Conservation (phyloP, 345 rosid genomes). For the Psidium friedrichsthalianum region DNA sequence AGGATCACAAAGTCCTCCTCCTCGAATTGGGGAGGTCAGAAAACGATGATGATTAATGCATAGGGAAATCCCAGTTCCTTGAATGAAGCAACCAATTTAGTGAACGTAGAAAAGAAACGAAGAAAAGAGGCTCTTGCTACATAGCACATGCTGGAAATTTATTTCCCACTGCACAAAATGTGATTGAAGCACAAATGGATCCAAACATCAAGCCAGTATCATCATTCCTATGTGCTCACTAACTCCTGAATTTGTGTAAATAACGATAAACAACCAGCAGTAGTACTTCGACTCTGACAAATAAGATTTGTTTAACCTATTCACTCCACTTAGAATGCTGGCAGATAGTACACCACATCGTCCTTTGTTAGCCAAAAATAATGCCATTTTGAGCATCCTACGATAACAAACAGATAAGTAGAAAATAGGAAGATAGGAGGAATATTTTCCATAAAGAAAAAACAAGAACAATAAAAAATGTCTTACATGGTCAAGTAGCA, state of each 20-base stretch:
- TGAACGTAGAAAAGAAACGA: neutral
- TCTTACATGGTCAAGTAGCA: slow-evolving; percentile 80
- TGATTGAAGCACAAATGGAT: neutral
- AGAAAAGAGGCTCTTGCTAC: neutral
- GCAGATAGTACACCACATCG: neutral
- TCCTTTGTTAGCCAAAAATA: neutral
- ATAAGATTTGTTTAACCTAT: neutral
- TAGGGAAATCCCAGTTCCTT: neutral
- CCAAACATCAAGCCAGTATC: neutral
- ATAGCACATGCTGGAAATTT: neutral
- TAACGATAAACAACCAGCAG: neutral
- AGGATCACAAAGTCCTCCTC: neutral
- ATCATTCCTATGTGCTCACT: neutral
- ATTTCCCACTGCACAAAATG: neutral
- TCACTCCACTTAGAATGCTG: neutral
- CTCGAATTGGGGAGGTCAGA: neutral
- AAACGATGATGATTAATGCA: neutral
- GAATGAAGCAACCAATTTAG: neutral
- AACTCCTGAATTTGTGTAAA: neutral
- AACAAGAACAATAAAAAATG: neutral
- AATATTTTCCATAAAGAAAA: neutral
- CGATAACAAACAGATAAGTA: neutral
- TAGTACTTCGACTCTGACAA: neutral
- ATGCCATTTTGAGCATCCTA: neutral
- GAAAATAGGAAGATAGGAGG: neutral